Evolutionary conservation across 495 filamentous ascomycete genomes (phyloP).

Genomic region (Tuber melanosporum): DNA sequence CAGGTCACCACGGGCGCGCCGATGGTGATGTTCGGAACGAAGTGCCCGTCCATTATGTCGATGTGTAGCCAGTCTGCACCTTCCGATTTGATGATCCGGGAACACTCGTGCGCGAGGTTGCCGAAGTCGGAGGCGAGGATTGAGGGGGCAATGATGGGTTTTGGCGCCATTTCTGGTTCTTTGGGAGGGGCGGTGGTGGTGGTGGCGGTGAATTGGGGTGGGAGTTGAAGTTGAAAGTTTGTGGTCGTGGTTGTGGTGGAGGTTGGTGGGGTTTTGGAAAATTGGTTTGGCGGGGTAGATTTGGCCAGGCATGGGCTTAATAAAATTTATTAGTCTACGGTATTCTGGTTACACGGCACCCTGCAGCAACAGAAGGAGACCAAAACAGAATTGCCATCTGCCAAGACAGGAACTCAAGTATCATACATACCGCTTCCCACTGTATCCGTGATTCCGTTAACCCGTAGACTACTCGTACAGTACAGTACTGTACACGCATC

Average conservation of each 20-base stretch:
- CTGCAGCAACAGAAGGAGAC: no score
- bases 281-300: not conserved
- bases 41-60: slow-evolving; percentile 96
- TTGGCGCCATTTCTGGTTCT: slow-evolving; percentile 61
- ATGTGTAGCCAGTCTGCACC: slow-evolving; percentile 87
- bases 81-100: slow-evolving; percentile 62
- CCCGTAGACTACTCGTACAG: no score
- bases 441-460: no score
- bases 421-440: no score
- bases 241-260: not conserved
- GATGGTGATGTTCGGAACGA: slow-evolving; percentile 97
- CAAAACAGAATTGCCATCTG: no score
- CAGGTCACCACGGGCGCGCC: slow-evolving; percentile 89
- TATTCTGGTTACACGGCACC: no score
- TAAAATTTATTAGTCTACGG: no score
- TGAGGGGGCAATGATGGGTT: slow-evolving; percentile 91
- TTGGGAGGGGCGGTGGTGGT: not conserved
- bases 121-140: slow-evolving; percentile 96
- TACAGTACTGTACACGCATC: no score
- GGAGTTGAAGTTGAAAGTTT: not conserved
- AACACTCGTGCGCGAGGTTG: slow-evolving; percentile 75
- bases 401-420: no score
- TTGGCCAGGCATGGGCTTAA: not conserved
- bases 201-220: slow-evolving; percentile 1
- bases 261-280: not conserved